Conservation (phyloP, 2,329 filamentous ascomycete genomes). For the Colletotrichum melonis region DNA sequence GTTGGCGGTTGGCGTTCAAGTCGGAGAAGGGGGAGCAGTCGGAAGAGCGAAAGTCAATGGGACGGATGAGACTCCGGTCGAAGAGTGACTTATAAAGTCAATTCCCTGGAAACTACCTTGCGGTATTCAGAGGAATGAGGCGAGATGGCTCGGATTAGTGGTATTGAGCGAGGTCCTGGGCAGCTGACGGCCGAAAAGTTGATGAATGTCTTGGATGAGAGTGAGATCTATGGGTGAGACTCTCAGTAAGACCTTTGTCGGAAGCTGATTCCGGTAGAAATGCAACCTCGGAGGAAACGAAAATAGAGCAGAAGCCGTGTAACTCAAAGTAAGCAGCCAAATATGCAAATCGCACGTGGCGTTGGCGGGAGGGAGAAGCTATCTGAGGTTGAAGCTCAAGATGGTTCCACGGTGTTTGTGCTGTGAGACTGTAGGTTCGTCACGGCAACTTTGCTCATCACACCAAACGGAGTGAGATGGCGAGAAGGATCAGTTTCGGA, state of each 20-base stretch:
- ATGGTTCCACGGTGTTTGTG: background rate
- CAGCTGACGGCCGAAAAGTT: background rate
- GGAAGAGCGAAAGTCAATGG: background rate
- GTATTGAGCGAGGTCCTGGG: constrained; percentile 5
- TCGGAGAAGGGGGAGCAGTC: background rate
- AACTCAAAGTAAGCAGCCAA: background rate
- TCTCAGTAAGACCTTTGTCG: background rate
- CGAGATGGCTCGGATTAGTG: background rate
- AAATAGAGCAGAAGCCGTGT: constrained; percentile 5
- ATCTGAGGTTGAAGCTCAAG: background rate
- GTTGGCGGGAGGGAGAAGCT: background rate
- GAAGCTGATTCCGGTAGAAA: background rate
- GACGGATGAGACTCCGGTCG: background rate
- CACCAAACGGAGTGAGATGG: background rate
- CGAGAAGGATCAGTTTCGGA: no score
- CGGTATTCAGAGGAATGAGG: background rate
- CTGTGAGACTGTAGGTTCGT: background rate
- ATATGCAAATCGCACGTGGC: background rate
- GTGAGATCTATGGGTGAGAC: background rate
- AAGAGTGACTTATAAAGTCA: background rate
- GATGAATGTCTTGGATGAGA: constrained; percentile 9
- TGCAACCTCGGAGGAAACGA: background rate
- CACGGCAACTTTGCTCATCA: background rate
- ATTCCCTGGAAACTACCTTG: background rate
- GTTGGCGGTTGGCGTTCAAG: background rate